Conservation (phyloP, 2,329 filamentous ascomycete genomes). For the Fusarium verticillioides region DNA sequence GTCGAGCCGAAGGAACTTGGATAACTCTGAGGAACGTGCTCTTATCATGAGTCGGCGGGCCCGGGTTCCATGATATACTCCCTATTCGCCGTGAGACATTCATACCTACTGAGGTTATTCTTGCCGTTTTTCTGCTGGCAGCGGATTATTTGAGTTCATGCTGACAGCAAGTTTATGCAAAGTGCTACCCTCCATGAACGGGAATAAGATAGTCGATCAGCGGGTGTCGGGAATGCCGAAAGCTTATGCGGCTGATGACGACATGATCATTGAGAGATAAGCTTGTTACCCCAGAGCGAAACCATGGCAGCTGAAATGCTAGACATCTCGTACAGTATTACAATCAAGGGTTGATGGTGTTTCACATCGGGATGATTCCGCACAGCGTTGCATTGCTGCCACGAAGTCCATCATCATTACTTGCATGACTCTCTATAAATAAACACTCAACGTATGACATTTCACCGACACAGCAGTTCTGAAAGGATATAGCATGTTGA, state of each 20-base stretch:
- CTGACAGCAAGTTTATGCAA: background rate
- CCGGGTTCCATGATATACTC: background rate
- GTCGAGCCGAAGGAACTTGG: background rate
- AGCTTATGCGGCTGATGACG: background rate
- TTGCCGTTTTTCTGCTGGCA: background rate
- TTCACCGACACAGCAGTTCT: too few species aligned
- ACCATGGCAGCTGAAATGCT: background rate
- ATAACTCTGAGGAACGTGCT: background rate
- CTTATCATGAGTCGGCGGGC: background rate
- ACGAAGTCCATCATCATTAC: background rate
- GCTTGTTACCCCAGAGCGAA: background rate
- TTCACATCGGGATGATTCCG: background rate
- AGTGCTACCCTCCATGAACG: background rate
- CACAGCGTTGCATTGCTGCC: background rate
- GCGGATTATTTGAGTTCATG: background rate
- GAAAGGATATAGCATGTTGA: background rate
- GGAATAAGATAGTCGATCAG: background rate
- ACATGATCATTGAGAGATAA: background rate
- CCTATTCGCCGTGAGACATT: background rate
- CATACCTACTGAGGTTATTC: background rate
- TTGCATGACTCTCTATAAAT: background rate
- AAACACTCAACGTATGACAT: background rate
- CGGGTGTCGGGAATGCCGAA: background rate
- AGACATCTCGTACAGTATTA: background rate
- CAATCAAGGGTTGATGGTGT: background rate